Base-by-base conservation (phyloP, 2,329 filamentous ascomycete species). In the Talaromyces sp. region DNA sequence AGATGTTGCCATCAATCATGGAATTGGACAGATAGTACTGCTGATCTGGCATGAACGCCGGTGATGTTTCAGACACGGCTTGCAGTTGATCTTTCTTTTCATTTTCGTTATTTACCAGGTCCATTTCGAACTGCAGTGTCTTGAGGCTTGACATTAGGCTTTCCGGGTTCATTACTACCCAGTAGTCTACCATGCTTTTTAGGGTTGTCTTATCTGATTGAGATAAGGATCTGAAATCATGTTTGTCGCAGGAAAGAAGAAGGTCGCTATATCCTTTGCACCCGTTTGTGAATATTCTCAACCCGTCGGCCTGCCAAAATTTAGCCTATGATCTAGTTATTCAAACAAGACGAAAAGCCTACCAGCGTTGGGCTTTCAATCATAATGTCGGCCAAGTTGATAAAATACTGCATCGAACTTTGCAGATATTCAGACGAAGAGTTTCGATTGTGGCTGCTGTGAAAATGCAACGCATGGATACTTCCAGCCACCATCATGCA, bases 401-500 rank as follows among this genome's bases (percentile, higher is more conserved):
- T 21, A 27, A 52, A 52, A 52, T 52, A 52, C 27, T 52, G 26
- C 24, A 52, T 52, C 17, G 48, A 27, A 11, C 19, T 29, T n/a
- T 52, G 24, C 19, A 52, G 14, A 19, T 52, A 52, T 12, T 29
- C 26, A n/a, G 48, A 29, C 27, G 48, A 52, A 52, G 48, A 52
- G 5, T 12, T 14, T 3, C n/a, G 48, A 29, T 52, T 52, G 27
- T 7, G n/a, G 48, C 11, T 17, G 26, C 24, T 27, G 29, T 52
- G 48, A n/a, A 27, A 52, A 29, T 52, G 58, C 10, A 68, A 51
- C 0, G 64, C 65, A 26, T 67, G 65, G 14, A 68, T 61, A 7
- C 64, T 66, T 26, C 65, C 65, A 0, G 66, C 66, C 26, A 68
- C 59, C n/a, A 68, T 51, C 32, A 68, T 65, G 54, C 65, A 65